These are phyloP conservation scores for Alternaria sp. DNA, from an alignment of 2,329 filamentous ascomycete genomes.

Conservation along the genomic window DNA sequence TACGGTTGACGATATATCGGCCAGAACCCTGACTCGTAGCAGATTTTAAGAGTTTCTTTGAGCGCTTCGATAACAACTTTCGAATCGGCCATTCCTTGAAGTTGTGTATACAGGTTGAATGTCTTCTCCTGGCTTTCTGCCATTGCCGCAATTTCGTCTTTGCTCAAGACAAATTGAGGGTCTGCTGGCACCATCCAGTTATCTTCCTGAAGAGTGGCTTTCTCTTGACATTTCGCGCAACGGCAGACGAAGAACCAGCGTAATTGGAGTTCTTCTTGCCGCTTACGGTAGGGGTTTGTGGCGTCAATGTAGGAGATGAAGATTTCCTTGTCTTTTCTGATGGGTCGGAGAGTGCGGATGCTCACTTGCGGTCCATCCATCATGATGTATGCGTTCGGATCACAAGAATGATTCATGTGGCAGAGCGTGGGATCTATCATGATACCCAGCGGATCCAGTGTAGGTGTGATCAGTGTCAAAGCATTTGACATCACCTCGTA, in stretches of 20 bases:
- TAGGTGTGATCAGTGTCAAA: conserved; percentile 64
- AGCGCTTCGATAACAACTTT: conserved; percentile 49
- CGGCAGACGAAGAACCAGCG: conserved; percentile 68
- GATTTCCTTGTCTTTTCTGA: conserved; percentile 65
- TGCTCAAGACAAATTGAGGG: conserved; percentile 26
- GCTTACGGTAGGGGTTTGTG: conserved; percentile 60
- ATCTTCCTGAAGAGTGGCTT: conserved; percentile 53
- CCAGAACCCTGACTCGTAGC: conserved; percentile 55
- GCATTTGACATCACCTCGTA: conserved; percentile 63
- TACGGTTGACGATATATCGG: conserved; percentile 64
- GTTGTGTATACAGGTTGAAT: conserved; percentile 38
- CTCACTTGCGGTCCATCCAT: conserved; percentile 63
- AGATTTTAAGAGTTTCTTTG: conserved; percentile 52
- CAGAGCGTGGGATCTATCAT: conserved; percentile 64
- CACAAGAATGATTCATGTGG: conserved; percentile 69
- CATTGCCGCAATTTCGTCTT: conserved; percentile 23
- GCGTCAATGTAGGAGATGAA: conserved; percentile 69
- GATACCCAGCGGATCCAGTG: conserved; percentile 67
- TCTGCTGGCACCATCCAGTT: conserved; percentile 49
- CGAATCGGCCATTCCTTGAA: conserved; percentile 33
- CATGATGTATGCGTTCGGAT: conserved; percentile 65
- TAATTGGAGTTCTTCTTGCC: conserved; percentile 61
- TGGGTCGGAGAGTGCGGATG: conserved; percentile 62
- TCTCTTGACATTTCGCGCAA: conserved; percentile 61
- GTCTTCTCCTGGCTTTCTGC: conserved; percentile 39